Percentiles rank a stretch among this genome's conserved stretches.
These are phyloP conservation scores for Plasmodium sp. DNA, from an alignment of 169 alveolate genomes.

Conservation along the genomic window DNA sequence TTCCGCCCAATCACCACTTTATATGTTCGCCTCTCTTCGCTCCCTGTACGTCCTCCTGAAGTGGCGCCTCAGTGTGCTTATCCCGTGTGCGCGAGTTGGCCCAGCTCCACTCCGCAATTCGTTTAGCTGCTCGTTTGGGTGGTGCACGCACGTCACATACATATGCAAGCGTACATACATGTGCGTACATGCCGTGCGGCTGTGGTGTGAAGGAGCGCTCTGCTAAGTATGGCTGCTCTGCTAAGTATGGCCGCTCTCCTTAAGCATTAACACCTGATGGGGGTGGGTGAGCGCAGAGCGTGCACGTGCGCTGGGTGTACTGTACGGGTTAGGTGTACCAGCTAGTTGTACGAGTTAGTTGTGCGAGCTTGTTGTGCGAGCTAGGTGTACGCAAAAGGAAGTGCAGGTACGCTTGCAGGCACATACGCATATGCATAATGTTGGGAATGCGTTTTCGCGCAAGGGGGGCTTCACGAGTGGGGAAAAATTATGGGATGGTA, in stretches of 20 bases:
- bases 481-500: not conserved
- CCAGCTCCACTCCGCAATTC: not conserved
- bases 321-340: not conserved
- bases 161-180: not conserved
- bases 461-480: not conserved
- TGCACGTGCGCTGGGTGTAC: not conserved
- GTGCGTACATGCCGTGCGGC: not conserved
- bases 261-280: not conserved
- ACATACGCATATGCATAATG: not conserved
- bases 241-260: not conserved
- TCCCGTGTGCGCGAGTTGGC: not conserved
- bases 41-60: not conserved
- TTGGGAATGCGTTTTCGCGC: not conserved
- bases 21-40: not conserved
- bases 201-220: not conserved
- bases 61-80: not conserved
- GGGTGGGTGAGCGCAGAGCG: not conserved
- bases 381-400: not conserved
- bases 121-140: not conserved
- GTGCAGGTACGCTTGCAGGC: not conserved
- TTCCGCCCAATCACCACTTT: not conserved
- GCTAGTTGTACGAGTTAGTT: no score
- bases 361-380: not conserved
- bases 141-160: not conserved
- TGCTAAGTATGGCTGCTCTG: not conserved